Base-by-base conservation (phyloP, 305 asterid genomes). In the Stenogyne calaminthoides region DNA sequence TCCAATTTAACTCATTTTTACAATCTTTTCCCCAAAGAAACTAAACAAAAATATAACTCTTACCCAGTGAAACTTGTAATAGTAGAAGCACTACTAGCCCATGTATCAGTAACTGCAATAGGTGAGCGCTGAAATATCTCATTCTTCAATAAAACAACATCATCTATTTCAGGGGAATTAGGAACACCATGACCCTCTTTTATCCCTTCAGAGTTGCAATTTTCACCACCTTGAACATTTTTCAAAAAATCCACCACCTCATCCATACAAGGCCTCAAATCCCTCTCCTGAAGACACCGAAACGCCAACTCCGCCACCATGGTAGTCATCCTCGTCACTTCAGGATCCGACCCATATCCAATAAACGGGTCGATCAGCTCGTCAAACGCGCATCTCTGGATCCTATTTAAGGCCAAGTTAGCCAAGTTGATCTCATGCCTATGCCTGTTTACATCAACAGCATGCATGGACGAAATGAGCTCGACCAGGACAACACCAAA, bases 181-280 rank as follows among this genome's bases (percentile, higher is more conserved):
- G 5, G 1, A 57, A 20, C 22, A 29, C 47, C 69, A 52, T 60
- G 49, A 22, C 7, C 69, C n/a, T 46, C 78, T 18, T 18, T 46
- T 11, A 15, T 60, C 57, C 55, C 42, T 68, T 73, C 84, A 2
- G 29, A 42, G 14, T 67, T 46, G 18, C 77, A 56, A 15, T 72
- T 82, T 18, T 63, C 76, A 3, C 83, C 84, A 5, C 52, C 76
- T 68, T 67, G 72, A 22, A 92, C 80, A 8, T 72, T 86, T 64
- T 68, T 80, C 58, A 92, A 68, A 65, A 68, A 61, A 12, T 62
- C 78, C 71, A 83, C 36, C 19, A 88, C 95, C 73, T 85, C 95
- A 11, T 82, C 89, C 95, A 92, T 92, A 1, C 82, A 59, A 10
- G 98, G 98, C 78, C 98, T 87, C 93, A 88, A 11, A 5, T 92